Evolutionary conservation across 2,329 filamentous ascomycete species (phyloP).

Genomic region (Geosmithia morbida): DNA sequence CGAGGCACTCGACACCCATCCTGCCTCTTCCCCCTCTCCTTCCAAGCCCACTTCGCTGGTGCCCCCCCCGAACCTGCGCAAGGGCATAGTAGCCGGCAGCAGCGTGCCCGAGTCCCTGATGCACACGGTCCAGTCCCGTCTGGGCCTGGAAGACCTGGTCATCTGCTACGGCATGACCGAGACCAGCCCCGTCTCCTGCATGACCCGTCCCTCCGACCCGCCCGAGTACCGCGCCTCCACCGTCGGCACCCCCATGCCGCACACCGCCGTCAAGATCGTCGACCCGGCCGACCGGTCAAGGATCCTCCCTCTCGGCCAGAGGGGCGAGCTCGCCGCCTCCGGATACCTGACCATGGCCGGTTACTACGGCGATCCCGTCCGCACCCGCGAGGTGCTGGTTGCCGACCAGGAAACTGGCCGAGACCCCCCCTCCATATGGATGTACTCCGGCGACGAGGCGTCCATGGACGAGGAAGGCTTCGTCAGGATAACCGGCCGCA

Average conservation of each 20-base stretch:
- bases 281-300: slow-evolving; percentile 43
- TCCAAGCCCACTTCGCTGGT: not conserved
- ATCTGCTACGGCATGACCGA: slow-evolving; percentile 98
- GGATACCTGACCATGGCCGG: slow-evolving; percentile 87
- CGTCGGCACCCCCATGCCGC: slow-evolving; percentile 72
- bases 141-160: slow-evolving; percentile 71
- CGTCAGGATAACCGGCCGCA: slow-evolving; percentile 74
- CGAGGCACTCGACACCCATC: slow-evolving; percentile 47
- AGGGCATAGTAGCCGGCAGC: slow-evolving; percentile 83
- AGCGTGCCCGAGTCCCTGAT: slow-evolving; percentile 76
- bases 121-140: slow-evolving; percentile 53
- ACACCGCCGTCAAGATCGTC: slow-evolving; percentile 67
- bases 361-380: slow-evolving; percentile 64
- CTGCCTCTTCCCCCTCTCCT: slow-evolving; percentile 10
- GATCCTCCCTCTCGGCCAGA: slow-evolving; percentile 47
- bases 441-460: slow-evolving; percentile 88
- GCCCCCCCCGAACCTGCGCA: slow-evolving; percentile 37
- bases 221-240: slow-evolving; percentile 57
- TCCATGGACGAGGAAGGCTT: slow-evolving; percentile 72
- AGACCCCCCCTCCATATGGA: too few species aligned
- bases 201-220: slow-evolving; percentile 70
- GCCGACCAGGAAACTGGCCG: slow-evolving; percentile 25
- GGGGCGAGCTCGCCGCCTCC: slow-evolving; percentile 68
- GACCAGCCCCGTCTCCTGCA: slow-evolving; percentile 62
- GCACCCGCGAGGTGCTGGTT: slow-evolving; percentile 52